Conservation (phyloP, 306 rosid genomes). For the Sicyos baderoa region DNA sequence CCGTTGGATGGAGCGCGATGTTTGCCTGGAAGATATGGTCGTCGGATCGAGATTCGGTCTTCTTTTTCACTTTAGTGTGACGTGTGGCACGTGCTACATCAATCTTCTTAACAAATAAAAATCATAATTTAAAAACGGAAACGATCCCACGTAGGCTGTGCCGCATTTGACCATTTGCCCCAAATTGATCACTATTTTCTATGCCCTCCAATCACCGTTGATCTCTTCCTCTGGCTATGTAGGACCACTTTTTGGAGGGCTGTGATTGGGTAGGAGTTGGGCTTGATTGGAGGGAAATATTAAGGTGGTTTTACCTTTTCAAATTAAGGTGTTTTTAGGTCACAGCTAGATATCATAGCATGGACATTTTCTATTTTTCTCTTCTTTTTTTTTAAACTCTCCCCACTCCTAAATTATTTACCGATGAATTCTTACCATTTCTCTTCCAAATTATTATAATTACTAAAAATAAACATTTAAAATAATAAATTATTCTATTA, state of each 20-base stretch:
- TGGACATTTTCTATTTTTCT: too few relatives aligned
- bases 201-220: background rate
- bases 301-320: background rate
- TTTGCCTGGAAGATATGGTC: constrained; percentile 40
- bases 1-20: constrained; percentile 33
- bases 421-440: too few relatives aligned
- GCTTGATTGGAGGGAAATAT: background rate
- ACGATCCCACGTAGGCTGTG: background rate
- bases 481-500: too few relatives aligned
- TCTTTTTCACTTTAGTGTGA: constrained; percentile 28
- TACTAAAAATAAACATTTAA: too few relatives aligned
- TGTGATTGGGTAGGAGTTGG: background rate
- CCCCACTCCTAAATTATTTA: too few relatives aligned
- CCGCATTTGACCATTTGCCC: background rate
- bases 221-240: background rate
- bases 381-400: too few relatives aligned
- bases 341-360: too few relatives aligned
- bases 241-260: background rate
- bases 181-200: background rate
- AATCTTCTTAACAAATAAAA: background rate
- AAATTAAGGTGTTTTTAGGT: background rate
- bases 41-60: constrained; percentile 40
- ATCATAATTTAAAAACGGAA: background rate
- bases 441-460: too few relatives aligned
- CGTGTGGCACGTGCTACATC: constrained; percentile 66